Base-by-base conservation (phyloP, 1,284 basidiomycete species). In the Polyporus tsugae region DNA sequence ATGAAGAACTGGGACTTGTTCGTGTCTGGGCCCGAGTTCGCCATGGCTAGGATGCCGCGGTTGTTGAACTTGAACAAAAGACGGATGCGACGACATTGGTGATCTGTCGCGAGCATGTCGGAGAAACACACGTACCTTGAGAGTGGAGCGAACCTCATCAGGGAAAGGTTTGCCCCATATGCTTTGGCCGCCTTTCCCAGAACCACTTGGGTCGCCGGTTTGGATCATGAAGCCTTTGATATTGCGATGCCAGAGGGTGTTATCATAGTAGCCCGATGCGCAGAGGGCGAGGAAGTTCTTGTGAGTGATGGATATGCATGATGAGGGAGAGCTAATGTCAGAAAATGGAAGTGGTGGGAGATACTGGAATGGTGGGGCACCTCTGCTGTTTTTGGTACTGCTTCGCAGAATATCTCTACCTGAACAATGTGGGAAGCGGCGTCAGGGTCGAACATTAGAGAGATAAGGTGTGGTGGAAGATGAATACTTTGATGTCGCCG, bases 1-100 rank as follows among this genome's bases (percentile, higher is more conserved):
- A 98, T 91, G 82, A 98, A 97, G 82, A 98, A 97, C 81, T 97
- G 92, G 2, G 95, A 95, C 81, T 97, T 98, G 84, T 98, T 98
- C 25, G 93, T 91, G 79, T 97, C 94, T 29, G 93, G 92, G 0
- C 97, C 97, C 4, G 93, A 92, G 80, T 98, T 98, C 63, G 96
- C 97, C 95, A 98, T 98, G 33, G 96, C 96, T n/a, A 98, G 91
- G 72, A 98, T 87, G 22, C 96, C 96, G 72, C 97, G 89, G 64
- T 90, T 85, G 80, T 98, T 98, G 84, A 99, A 98, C 95, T 97
- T 29, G 46, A 52, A n/a, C n/a, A 46, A 52, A 22, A 5, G 6
- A 10, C 46, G 79, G 41, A 19, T 33, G 19, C 63, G 63, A 57
- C 52, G 66, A 66, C 49, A 57, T 49, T 36, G 52, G 68, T 71